Evolutionary conservation across 192 early-diverging fungal species (phyloP).

Genomic region (Coemansia sp.): DNA sequence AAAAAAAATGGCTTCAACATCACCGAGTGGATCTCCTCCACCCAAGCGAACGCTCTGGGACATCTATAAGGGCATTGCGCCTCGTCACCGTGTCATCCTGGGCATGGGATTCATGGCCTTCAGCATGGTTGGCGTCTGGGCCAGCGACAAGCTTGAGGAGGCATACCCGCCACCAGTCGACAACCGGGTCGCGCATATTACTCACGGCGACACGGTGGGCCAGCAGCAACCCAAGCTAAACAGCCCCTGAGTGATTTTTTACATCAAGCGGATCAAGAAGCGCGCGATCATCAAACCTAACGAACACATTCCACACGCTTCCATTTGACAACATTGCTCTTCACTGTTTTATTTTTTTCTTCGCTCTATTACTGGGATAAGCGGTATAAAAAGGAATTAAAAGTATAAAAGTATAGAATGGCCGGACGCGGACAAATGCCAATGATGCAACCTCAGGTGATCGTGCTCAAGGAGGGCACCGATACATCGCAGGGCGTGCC

Average conservation of each 20-base stretch:
- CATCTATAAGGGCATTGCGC: slow-evolving; percentile 49
- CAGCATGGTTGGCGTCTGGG: slow-evolving; percentile 50
- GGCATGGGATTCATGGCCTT: slow-evolving; percentile 55
- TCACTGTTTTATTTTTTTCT: background rate
- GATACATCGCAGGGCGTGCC: slow-evolving; percentile 97
- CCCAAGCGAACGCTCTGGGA: slow-evolving; percentile 36
- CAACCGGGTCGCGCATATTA: slow-evolving; percentile 33
- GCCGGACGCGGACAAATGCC: slow-evolving; percentile 45
- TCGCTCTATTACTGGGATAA: background rate
- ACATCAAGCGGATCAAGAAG: background rate
- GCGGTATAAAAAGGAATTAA: background rate
- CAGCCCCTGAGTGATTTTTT: background rate
- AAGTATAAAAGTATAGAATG: slow-evolving; percentile 22
- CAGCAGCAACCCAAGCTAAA: slow-evolving; percentile 1
- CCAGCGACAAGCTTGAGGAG: slow-evolving; percentile 49
- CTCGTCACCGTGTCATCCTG: slow-evolving; percentile 45
- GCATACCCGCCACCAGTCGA: slow-evolving; percentile 32
- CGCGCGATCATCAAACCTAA: background rate
- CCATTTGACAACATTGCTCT: background rate
- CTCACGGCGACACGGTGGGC: slow-evolving; percentile 15
- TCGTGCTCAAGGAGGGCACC: slow-evolving; percentile 98
- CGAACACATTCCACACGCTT: background rate
- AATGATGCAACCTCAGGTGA: slow-evolving; percentile 95
- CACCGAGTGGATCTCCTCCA: slow-evolving; percentile 1
- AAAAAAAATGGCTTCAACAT: background rate